Evolutionary conservation across 192 early-diverging fungal genomes (phyloP), one percentile per base, ranked within the genome.

Genomic region (Mortierella claussenii): DNA sequence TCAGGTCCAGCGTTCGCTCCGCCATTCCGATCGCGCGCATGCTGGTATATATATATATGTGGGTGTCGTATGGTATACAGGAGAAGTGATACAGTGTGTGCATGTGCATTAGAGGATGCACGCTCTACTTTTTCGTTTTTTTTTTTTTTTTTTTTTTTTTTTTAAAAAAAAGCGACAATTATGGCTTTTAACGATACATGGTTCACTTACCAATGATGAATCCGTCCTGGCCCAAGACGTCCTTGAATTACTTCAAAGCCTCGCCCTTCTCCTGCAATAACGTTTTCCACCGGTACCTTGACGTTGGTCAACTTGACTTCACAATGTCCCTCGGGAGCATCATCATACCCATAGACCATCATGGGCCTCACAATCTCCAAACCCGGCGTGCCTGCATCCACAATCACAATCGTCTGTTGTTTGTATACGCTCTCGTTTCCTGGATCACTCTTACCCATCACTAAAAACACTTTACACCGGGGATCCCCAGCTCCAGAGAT

Each of bases 231-330:
- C 4, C 97, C 97, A 33, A 99, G 85, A 7, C 97, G 86, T 20
- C 96, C 97, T 85, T 99, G 97, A 66, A 99, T 93, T 43, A 99
- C 87, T 69, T 99, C 97, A 78, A 99, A 99, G 1, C 97, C 97
- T 61, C 97, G 87, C n/a, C 97, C 97, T 71, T 96, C 94, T 46
- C 96, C 96, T 32, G 97, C 84, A 27, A 99, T 81, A 60, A 99
- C 90, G 80, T 96, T 96, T 40, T 91, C 88, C 18, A 80, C 80
- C 0, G 96, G 96, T 23, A 99, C 92, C 57, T 90, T 85, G 36
- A 96, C 95, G 66, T 96, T 88, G 28, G 91, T 90, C 68, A 99
- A 97, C 10, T 88, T 69, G 49, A 99, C 91, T 76, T 99, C 97
- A 71, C 91, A 92, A 83, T 99, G 97, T 32, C 97, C 97, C 79